A percentile compares a stretch with the other conserved stretches of the same genome.
Evolutionary conservation across 2,329 filamentous ascomycete genomes (phyloP).

Genomic region (Stachybotrys chlorohalonatus): DNA sequence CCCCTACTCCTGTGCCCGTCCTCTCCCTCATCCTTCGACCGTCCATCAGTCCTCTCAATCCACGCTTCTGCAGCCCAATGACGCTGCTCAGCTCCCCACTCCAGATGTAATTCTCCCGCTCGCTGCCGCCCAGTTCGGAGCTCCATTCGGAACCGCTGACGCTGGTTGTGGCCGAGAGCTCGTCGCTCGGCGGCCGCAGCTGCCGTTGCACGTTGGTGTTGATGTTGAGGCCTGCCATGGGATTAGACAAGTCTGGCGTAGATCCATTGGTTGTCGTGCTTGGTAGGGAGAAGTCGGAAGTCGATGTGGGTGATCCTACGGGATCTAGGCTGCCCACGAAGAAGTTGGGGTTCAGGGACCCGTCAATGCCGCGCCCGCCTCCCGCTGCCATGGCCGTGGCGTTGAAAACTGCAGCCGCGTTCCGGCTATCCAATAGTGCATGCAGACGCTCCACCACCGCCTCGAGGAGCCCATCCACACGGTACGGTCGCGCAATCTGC

Average conservation of each 20-base stretch:
- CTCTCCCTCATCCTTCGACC: conserved; percentile 77
- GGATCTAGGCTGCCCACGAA: conserved; percentile 42
- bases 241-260: conserved; percentile 20
- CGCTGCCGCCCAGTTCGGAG: conserved; percentile 41
- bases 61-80: conserved; percentile 90
- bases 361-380: conserved; percentile 75
- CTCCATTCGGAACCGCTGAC: conserved; percentile 48
- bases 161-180: conserved; percentile 40
- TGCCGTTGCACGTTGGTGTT: conserved; percentile 32
- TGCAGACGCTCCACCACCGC: conserved; percentile 88
- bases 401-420: conserved; percentile 95
- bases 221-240: conserved; percentile 34
- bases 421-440: conserved; percentile 79
- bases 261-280: conserved; percentile 18
- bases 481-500: conserved; percentile 87
- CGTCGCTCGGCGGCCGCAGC: conserved; percentile 33
- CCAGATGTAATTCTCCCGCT: conserved; percentile 55
- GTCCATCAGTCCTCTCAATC: conserved; percentile 88
- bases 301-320: conserved; percentile 22
- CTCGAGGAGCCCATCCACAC: conserved; percentile 85
- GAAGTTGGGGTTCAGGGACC: conserved; percentile 53
- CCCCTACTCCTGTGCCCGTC: conserved; percentile 31
- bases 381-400: conserved; percentile 96
- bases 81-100: conserved; percentile 74
- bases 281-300: conserved; percentile 22